Evolutionary conservation across 1,284 basidiomycete species (phyloP).

Genomic region (Pyrrhoderma noxium): DNA sequence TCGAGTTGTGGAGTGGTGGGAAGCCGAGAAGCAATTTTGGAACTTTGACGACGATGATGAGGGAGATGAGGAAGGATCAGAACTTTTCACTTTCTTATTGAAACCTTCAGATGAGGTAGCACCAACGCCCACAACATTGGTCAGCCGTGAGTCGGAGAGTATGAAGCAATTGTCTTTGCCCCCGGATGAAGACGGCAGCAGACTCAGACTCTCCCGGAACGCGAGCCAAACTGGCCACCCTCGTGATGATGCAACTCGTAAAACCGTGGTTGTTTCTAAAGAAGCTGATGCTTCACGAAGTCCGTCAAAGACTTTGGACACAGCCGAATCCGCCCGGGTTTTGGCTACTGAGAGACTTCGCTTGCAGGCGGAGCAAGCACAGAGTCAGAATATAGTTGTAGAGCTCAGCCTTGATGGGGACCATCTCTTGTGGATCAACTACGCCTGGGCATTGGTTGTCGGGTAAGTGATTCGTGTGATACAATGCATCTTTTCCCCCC

Average conservation of each 20-base stretch:
- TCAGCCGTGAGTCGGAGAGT: conserved; percentile 27
- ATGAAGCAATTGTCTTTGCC: conserved; percentile 11
- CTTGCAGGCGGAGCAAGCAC: conserved; percentile 85
- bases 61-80: conserved; percentile 73
- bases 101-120: conserved; percentile 63
- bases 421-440: conserved; percentile 89
- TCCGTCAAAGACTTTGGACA: conserved; percentile 42
- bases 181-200: conserved; percentile 12
- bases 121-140: conserved; percentile 32
- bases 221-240: conserved; percentile 13
- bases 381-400: conserved; percentile 92
- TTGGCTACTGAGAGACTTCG: conserved; percentile 79
- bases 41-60: conserved; percentile 91
- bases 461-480: conserved; percentile 62
- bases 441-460: conserved; percentile 87
- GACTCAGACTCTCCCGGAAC: conserved; percentile 12
- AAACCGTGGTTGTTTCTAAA: conserved; percentile 7
- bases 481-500: conserved; percentile 5
- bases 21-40: conserved; percentile 99
- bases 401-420: conserved; percentile 93
- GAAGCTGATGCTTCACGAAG: conserved; percentile 17
- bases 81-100: conserved; percentile 84
- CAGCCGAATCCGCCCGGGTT: conserved; percentile 64
- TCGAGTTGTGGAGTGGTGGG: conserved; percentile 99
- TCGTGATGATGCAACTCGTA: conserved; percentile 5